phyloP scores from a whole-genome alignment of 345 rosid genomes.

The Psidium guajava region DNA sequence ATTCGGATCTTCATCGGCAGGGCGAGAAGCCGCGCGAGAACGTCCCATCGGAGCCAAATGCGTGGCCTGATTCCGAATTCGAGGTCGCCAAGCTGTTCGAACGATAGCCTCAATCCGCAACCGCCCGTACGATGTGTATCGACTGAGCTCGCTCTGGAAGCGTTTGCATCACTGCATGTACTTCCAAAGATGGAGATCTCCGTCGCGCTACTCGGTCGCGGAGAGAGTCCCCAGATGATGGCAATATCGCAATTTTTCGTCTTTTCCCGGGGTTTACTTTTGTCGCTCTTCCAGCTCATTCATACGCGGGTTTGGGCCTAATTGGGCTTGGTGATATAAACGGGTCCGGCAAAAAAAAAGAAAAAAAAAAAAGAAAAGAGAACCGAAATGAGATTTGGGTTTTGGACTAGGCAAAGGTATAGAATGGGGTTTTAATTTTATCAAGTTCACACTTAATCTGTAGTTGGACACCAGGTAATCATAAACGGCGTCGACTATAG shows the following conservation, averaged over 20 bases:
- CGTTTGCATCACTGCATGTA: background rate
- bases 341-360: background rate
- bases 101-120: background rate
- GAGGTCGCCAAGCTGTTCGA: background rate
- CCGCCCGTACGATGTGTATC: background rate
- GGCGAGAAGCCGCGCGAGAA: constrained; percentile 11
- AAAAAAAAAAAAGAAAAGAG: too few species aligned
- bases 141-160: background rate
- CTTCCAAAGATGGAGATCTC: background rate
- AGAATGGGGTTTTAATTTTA: background rate
- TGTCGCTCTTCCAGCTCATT: background rate
- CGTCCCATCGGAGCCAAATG: constrained; percentile 16
- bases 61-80: background rate
- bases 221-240: background rate
- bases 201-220: background rate
- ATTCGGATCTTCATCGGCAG: constrained; percentile 7
- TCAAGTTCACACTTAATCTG: background rate
- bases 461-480: background rate
- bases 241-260: background rate
- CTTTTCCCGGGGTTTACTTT: background rate
- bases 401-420: background rate
- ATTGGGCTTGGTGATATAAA: background rate
- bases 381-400: background rate
- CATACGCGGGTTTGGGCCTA: background rate
- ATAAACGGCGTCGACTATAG: background rate